phyloP scores from a whole-genome alignment of 1,284 basidiomycete genomes.

The Malassezia caprae region DNA sequence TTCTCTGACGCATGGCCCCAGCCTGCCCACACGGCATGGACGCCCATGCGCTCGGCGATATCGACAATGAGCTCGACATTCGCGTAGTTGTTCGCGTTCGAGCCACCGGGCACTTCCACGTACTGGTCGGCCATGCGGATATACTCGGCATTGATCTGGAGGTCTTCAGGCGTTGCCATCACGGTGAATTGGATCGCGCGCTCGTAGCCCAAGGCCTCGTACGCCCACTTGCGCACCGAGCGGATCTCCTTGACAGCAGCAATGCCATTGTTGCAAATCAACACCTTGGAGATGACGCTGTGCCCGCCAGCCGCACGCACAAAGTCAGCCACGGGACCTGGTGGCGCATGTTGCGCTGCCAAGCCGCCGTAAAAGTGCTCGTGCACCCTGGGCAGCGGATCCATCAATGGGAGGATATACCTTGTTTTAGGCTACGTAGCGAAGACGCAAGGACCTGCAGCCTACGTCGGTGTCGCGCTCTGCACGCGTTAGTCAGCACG shows the following conservation, averaged over 20 bases:
- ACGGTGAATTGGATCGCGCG: conserved; percentile 95
- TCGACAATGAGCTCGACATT: conserved; percentile 99
- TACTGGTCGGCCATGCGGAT: conserved; percentile 99
- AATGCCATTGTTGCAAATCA: conserved; percentile 61
- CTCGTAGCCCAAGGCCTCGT: conserved; percentile 95
- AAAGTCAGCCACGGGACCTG: conserved; percentile 76
- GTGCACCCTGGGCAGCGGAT: conserved; percentile 6
- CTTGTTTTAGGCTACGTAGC: background rate
- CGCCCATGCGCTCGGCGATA: conserved; percentile 88
- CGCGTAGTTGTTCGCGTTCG: conserved; percentile 99
- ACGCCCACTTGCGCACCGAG: conserved; percentile 98
- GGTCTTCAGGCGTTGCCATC: conserved; percentile 97
- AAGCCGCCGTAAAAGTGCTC: conserved; percentile 64
- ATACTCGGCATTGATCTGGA: conserved; percentile 95
- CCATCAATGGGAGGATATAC: background rate
- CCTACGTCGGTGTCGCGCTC: background rate
- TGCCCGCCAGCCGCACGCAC: conserved; percentile 85
- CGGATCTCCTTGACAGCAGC: conserved; percentile 98
- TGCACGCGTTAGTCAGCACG: background rate
- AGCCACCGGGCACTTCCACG: conserved; percentile 94
- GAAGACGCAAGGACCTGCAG: background rate
- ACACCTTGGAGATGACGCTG: conserved; percentile 94
- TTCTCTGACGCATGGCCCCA: conserved; percentile 99
- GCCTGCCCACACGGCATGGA: conserved; percentile 98
- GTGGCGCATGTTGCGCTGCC: conserved; percentile 69